Conservation (phyloP, 2,329 filamentous ascomycete species). For the Aspergillus tamarii region DNA sequence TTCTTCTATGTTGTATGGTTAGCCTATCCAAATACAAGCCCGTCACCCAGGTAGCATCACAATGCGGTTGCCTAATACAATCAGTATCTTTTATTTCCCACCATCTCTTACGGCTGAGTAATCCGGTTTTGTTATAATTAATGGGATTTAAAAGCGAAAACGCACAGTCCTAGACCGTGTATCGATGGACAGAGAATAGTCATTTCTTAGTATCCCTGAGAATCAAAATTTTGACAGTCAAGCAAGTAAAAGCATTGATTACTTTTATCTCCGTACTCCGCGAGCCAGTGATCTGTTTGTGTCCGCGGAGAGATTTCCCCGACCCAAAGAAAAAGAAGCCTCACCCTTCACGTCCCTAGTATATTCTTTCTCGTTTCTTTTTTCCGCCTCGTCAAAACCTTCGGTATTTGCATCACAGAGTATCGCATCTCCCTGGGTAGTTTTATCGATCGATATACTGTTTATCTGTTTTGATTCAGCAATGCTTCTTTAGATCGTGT, state of each 20-base stretch:
- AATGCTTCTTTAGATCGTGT: conserved; percentile 21
- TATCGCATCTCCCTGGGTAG: not conserved
- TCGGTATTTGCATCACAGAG: not conserved
- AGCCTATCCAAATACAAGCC: not conserved
- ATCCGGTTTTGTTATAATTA: conserved; percentile 2
- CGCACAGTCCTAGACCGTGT: not conserved
- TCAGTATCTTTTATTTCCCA: not conserved
- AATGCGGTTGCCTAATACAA: conserved; percentile 16
- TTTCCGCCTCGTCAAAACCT: conserved; percentile 2
- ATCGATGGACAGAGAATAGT: not conserved
- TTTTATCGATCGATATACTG: not conserved
- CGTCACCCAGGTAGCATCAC: not conserved
- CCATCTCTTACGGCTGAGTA: conserved; percentile 5
- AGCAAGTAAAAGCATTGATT: not conserved
- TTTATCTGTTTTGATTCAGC: conserved; percentile 14
- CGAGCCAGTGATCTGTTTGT: not conserved
- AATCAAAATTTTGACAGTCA: not conserved
- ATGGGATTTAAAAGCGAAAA: not conserved
- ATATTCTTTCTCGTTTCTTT: conserved; percentile 5
- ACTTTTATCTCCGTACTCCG: not conserved
- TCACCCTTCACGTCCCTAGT: not conserved
- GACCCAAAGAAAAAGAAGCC: conserved; percentile 3
- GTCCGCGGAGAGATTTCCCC: conserved; percentile 5
- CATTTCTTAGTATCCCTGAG: not conserved
- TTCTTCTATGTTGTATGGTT: not conserved